Conservation (phyloP, 176 grass and related monocot genomes). For the Rhynchospora breviuscula region DNA sequence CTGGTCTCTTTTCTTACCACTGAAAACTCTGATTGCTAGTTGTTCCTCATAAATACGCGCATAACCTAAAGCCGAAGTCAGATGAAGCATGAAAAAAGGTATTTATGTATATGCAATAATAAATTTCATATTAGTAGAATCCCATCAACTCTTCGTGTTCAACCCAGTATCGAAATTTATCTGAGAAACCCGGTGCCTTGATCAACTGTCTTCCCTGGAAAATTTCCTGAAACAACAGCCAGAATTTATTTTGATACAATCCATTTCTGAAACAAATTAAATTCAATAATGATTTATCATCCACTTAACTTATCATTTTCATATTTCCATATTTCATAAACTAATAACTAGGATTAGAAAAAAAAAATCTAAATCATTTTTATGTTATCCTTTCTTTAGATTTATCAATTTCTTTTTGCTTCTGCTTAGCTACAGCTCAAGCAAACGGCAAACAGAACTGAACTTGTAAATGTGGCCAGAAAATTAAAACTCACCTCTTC, state of each 20-base stretch:
- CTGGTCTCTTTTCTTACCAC: constrained; percentile 14
- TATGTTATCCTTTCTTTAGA: constrained; percentile 2
- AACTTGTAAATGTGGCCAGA: neutral
- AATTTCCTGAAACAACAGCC: constrained; percentile 21
- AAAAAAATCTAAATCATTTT: constrained; percentile 31
- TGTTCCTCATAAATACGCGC: constrained; percentile 12
- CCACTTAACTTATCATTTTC: neutral
- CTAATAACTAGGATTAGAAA: constrained; percentile 24
- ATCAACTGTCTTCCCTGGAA: constrained; percentile 33
- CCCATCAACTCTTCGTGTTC: constrained; percentile 43
- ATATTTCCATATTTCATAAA: neutral
- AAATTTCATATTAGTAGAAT: constrained; percentile 47
- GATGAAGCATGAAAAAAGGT: constrained; percentile 17
- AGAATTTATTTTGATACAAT: constrained; percentile 7
- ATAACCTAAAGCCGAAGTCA: constrained; percentile 17
- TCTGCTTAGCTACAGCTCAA: neutral
- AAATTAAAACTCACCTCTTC: constrained; percentile 16
- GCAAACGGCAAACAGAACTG: neutral
- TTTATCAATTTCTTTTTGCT: neutral
- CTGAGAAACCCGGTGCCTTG: constrained; percentile 36
- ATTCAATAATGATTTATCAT: neutral
- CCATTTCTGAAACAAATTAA: constrained; percentile 2
- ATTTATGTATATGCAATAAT: constrained; percentile 22
- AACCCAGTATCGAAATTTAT: constrained; percentile 54
- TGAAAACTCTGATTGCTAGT: constrained; percentile 15